Percentiles rank a stretch among this genome's conserved stretches.
phyloP scores from a whole-genome alignment of 768 basidiomycete genomes.

The Phylloporus rhodoxanthus region DNA sequence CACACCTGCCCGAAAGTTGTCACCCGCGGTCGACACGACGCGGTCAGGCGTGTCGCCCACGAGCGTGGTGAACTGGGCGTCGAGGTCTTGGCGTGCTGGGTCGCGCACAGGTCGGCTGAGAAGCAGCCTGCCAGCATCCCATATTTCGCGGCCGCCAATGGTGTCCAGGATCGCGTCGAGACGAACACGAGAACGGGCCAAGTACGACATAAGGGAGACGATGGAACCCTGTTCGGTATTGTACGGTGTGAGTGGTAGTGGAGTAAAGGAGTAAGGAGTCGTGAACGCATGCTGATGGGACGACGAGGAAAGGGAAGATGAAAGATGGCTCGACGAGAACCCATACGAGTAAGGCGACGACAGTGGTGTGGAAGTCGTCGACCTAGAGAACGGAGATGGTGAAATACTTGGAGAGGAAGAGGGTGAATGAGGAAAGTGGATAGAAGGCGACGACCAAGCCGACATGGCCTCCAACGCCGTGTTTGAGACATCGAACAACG shows the following conservation, averaged over 20 bases:
- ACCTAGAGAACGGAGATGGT: conserved; percentile 31
- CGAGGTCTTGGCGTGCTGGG: conserved; percentile 25
- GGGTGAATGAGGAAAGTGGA: conserved; percentile 21
- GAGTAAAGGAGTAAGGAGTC: conserved; percentile 27
- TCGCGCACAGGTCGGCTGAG: conserved; percentile 35
- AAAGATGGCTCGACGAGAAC: conserved; percentile 22
- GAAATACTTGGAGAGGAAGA: conserved; percentile 30
- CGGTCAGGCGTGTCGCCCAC: conserved; percentile 65
- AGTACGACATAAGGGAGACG: conserved; percentile 23
- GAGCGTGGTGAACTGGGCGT: conserved; percentile 70
- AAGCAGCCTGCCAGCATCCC: conserved; percentile 66
- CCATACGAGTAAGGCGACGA: conserved; percentile 27
- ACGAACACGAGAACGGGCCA: conserved; percentile 25
- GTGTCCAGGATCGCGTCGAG: conserved; percentile 85
- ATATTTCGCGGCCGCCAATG: conserved; percentile 72
- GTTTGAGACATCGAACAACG: conserved; percentile 20
- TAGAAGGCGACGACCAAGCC: conserved; percentile 23
- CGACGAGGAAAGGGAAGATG: conserved; percentile 23
- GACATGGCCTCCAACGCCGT: conserved; percentile 15
- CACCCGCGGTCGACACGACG: conserved; percentile 61
- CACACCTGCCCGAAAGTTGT: conserved; percentile 69
- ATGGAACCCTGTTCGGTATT: conserved; percentile 23
- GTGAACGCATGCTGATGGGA: conserved; percentile 22
- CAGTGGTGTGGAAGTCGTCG: conserved; percentile 27
- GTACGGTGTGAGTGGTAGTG: conserved; percentile 28